Conservation (phyloP, 164 flowering plant genomes). For the Tetracentron sinense region DNA sequence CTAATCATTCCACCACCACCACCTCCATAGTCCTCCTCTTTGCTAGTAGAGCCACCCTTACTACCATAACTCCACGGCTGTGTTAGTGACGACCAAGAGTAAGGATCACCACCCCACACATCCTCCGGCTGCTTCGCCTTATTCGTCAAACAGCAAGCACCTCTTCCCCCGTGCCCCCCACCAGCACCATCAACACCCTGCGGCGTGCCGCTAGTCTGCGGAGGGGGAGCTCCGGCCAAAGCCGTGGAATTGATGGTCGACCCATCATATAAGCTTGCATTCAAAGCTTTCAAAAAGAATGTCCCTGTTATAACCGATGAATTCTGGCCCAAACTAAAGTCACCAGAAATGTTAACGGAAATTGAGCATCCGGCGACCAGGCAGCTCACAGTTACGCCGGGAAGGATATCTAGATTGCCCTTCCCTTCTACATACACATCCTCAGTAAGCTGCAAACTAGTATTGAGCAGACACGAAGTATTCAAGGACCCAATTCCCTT, state of each 20-base stretch:
- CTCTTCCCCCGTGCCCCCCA: slow-evolving; percentile 92
- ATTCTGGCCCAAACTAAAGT: slow-evolving; percentile 42
- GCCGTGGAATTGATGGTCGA: slow-evolving; percentile 61
- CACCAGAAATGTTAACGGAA: slow-evolving; percentile 44
- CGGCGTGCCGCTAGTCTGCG: slow-evolving; percentile 73
- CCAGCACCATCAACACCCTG: slow-evolving; percentile 63
- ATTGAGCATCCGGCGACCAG: slow-evolving; percentile 48
- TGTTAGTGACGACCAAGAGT: slow-evolving; percentile 46
- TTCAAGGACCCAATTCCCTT: slow-evolving; percentile 64
- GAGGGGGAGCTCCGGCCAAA: slow-evolving; percentile 62
- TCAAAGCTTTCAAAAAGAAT: slow-evolving; percentile 34
- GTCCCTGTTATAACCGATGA: slow-evolving; percentile 48
- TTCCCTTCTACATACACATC: slow-evolving; percentile 58
- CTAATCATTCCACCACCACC: slow-evolving; percentile 61
- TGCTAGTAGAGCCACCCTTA: slow-evolving; percentile 58
- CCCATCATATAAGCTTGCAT: slow-evolving; percentile 36
- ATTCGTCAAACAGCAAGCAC: slow-evolving; percentile 68
- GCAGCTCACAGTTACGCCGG: slow-evolving; percentile 54
- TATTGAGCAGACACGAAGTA: slow-evolving; percentile 45
- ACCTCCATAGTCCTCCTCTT: slow-evolving; percentile 60
- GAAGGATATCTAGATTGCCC: slow-evolving; percentile 50
- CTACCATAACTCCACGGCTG: slow-evolving; percentile 61
- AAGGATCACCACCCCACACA: slow-evolving; percentile 88
- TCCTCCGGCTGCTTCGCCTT: slow-evolving; percentile 59
- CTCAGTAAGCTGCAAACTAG: slow-evolving; percentile 31